Percentiles rank a stretch among this genome's conserved stretches.
phyloP scores from a whole-genome alignment of 495 filamentous ascomycete genomes.

The Penicillium canescens region DNA sequence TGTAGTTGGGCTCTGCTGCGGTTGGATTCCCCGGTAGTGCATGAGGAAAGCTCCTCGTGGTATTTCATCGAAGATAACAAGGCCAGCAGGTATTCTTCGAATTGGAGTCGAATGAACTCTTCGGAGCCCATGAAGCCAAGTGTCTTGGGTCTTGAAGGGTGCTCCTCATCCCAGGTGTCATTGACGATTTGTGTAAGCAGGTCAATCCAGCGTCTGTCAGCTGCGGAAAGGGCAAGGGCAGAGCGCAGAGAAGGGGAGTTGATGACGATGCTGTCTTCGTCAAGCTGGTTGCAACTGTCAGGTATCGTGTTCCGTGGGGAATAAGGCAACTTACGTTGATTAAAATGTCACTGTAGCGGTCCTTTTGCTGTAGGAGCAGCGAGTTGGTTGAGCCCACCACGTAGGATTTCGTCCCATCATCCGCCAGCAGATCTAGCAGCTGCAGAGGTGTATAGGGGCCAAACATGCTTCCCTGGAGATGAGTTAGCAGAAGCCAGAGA shows the following conservation, averaged over 20 bases:
- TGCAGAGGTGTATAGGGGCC: conserved; percentile 96
- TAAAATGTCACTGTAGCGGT: conserved; percentile 95
- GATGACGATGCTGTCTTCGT: conserved; percentile 84
- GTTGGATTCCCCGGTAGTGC: conserved; percentile 27
- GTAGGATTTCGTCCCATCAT: conserved; percentile 94
- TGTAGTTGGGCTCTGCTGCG: conserved; percentile 37
- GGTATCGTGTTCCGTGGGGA: not conserved
- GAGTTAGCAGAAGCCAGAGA: conserved; percentile 19
- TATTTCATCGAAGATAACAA: conserved; percentile 89
- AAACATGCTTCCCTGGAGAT: conserved; percentile 78
- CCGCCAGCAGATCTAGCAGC: conserved; percentile 90
- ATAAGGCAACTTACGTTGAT: conserved; percentile 66
- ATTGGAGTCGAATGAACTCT: conserved; percentile 96
- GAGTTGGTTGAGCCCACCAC: conserved; percentile 97
- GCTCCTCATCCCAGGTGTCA: conserved; percentile 93
- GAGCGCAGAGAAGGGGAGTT: conserved; percentile 74
- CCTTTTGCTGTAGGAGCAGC: conserved; percentile 86
- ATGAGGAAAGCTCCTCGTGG: conserved; percentile 65
- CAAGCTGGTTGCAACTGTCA: conserved; percentile 53
- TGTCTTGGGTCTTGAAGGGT: conserved; percentile 85
- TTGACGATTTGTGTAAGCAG: conserved; percentile 89
- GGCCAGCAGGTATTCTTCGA: conserved; percentile 94
- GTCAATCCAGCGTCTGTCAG: conserved; percentile 96
- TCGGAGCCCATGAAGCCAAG: conserved; percentile 96
- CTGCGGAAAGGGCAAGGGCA: conserved; percentile 77